phyloP scores from a whole-genome alignment of 2,329 filamentous ascomycete species.

The Calonectria honghensis region DNA sequence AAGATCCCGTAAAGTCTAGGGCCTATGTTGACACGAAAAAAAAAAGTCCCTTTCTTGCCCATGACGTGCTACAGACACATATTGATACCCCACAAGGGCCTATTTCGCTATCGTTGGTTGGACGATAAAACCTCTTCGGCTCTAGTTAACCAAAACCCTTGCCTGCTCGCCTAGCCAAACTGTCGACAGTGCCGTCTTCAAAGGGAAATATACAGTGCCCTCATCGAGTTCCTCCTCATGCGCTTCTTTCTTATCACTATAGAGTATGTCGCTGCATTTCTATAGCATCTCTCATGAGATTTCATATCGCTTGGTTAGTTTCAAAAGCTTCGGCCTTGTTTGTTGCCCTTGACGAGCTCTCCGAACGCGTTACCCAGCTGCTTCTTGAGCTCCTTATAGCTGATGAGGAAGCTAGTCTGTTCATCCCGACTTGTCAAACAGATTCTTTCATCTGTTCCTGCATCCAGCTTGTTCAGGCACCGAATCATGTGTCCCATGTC shows the following conservation, averaged over 20 bases:
- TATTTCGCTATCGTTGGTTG: constrained; percentile 34
- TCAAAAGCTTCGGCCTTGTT: constrained; percentile 60
- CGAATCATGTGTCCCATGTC: constrained; percentile 91
- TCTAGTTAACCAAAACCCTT: constrained; percentile 40
- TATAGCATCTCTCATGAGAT: constrained; percentile 9
- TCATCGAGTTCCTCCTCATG: constrained; percentile 33
- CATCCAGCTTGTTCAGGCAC: constrained; percentile 94
- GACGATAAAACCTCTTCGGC: constrained; percentile 32
- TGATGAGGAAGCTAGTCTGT: constrained; percentile 90
- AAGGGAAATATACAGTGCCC: constrained; percentile 38
- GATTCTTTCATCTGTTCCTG: constrained; percentile 90
- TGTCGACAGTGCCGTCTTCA: constrained; percentile 31
- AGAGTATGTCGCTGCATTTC: constrained; percentile 5
- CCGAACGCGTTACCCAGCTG: constrained; percentile 75
- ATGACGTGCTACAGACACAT: constrained; percentile 28
- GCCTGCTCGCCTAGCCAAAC: constrained; percentile 46
- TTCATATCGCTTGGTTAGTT: constrained; percentile 30
- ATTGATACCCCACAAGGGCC: constrained; percentile 24
- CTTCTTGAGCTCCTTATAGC: constrained; percentile 90
- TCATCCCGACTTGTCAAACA: constrained; percentile 92
- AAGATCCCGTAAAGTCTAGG: constrained; percentile 36
- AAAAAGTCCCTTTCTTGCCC: constrained; percentile 30
- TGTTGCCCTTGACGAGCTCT: constrained; percentile 72
- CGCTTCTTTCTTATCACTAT: constrained; percentile 5
- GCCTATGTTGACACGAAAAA: constrained; percentile 40